Conservation (phyloP, 805 yeast genomes). For the Clavispora santaluciae region DNA sequence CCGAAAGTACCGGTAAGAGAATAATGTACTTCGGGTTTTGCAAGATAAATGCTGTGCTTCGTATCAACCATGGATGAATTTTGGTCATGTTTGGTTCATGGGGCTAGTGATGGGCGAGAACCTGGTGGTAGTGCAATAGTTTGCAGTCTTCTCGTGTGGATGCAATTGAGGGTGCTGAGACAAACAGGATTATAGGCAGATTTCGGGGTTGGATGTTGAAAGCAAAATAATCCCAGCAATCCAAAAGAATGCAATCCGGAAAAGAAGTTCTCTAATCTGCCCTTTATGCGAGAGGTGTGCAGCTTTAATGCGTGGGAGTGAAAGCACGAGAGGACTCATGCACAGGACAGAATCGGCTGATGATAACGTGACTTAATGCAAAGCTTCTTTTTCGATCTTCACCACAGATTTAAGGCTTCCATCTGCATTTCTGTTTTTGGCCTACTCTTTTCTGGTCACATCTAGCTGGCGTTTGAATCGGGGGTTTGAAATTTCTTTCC, state of each 20-base stretch:
- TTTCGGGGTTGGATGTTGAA: too few species aligned
- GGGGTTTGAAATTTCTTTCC: too few species aligned
- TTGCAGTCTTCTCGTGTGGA: too few species aligned
- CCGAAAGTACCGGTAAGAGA: conserved; percentile 25
- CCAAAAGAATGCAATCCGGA: too few species aligned
- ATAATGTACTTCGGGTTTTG: conserved; percentile 26
- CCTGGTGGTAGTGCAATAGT: not conserved
- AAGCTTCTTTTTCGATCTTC: too few species aligned
- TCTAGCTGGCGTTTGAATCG: too few species aligned
- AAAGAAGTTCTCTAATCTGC: too few species aligned
- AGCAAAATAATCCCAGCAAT: not conserved
- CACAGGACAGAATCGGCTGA: conserved; percentile 1
- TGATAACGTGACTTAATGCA: not conserved
- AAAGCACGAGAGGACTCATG: not conserved
- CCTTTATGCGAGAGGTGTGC: not conserved
- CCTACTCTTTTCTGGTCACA: too few species aligned
- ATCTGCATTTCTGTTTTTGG: too few species aligned
- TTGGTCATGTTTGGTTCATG: conserved; percentile 6
- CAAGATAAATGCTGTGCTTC: conserved; percentile 17
- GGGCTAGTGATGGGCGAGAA: not conserved
- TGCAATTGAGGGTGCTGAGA: too few species aligned
- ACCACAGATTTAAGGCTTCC: too few species aligned
- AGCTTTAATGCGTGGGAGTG: not conserved
- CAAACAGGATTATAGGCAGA: too few species aligned
- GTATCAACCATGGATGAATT: conserved; percentile 12